A percentile compares a stretch with the other conserved stretches of the same genome.
Conservation (phyloP, 1,284 basidiomycete species). For the Volvariella surrecta region DNA sequence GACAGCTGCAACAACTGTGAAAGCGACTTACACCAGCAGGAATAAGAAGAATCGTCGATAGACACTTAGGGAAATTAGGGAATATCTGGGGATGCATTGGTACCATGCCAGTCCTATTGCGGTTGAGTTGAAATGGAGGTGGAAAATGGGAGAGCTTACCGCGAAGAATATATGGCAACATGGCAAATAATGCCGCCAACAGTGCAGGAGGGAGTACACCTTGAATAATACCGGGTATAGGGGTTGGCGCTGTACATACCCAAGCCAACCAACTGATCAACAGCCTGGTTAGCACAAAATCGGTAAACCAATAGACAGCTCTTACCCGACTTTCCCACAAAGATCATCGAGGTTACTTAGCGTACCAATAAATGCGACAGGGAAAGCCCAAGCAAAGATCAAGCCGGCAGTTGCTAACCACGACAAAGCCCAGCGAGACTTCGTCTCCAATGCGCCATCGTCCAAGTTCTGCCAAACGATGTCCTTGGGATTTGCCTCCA, state of each 20-base stretch:
- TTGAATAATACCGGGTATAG: conserved; percentile 57
- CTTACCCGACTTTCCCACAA: conserved; percentile 31
- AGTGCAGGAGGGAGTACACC: conserved; percentile 65
- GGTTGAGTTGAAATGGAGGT: neutral
- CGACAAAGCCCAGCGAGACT: conserved; percentile 32
- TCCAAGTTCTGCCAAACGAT: conserved; percentile 57
- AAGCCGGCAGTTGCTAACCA: conserved; percentile 45
- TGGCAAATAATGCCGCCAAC: conserved; percentile 59
- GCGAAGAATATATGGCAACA: conserved; percentile 63
- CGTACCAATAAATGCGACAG: conserved; percentile 43
- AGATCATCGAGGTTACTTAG: conserved; percentile 37
- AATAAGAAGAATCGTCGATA: conserved; percentile 75
- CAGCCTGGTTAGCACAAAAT: neutral
- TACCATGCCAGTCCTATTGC: conserved; percentile 51
- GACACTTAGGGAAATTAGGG: conserved; percentile 64
- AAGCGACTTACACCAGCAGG: conserved; percentile 50
- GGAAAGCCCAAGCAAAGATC: conserved; percentile 62
- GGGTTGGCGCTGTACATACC: conserved; percentile 45
- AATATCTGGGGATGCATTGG: conserved; percentile 66
- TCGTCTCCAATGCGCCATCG: conserved; percentile 39
- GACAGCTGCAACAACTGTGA: neutral
- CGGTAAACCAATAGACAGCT: conserved; percentile 9
- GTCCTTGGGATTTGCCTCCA: conserved; percentile 64
- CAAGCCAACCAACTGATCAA: conserved; percentile 47
- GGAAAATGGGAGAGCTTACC: conserved; percentile 23